phyloP scores from a whole-genome alignment of 139 green algal species.

The Coelastrella sp. region DNA sequence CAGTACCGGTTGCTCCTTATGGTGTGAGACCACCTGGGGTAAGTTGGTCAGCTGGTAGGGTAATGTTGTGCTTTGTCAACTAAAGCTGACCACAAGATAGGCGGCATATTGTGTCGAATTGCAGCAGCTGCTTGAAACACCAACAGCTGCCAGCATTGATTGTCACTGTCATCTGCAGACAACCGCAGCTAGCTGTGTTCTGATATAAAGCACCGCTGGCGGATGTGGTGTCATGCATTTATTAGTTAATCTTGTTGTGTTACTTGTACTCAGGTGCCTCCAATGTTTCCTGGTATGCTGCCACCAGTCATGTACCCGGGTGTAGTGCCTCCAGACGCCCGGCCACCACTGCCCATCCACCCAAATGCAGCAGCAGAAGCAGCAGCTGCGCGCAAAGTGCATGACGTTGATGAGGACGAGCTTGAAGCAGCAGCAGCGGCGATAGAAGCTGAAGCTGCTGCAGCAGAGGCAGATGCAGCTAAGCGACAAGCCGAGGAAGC shows the following conservation, averaged over 20 bases:
- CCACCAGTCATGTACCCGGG: neutral
- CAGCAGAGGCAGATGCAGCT: neutral
- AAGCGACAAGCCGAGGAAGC: neutral
- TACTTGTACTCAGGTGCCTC: neutral
- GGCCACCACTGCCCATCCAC: neutral
- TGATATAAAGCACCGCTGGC: too few species aligned
- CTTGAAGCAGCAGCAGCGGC: slow-evolving; percentile 32
- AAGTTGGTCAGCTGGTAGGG: neutral
- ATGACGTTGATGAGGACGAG: neutral
- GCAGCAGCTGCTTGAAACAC: too few species aligned
- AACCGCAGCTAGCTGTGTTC: too few species aligned
- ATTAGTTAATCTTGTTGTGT: too few species aligned
- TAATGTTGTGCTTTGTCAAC: too few species aligned
- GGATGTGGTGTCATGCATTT: too few species aligned
- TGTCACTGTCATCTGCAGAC: too few species aligned
- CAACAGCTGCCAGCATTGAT: too few species aligned
- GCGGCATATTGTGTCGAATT: too few species aligned
- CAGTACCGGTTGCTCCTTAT: neutral
- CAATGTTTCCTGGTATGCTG: neutral
- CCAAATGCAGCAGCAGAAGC: neutral
- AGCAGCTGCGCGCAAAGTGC: neutral
- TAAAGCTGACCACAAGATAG: too few species aligned
- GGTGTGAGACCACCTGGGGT: neutral
- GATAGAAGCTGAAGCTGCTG: slow-evolving; percentile 38
- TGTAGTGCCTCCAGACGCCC: neutral